Evolutionary conservation across 306 rosid genomes (phyloP).

Genomic region (Acacia confusa): DNA sequence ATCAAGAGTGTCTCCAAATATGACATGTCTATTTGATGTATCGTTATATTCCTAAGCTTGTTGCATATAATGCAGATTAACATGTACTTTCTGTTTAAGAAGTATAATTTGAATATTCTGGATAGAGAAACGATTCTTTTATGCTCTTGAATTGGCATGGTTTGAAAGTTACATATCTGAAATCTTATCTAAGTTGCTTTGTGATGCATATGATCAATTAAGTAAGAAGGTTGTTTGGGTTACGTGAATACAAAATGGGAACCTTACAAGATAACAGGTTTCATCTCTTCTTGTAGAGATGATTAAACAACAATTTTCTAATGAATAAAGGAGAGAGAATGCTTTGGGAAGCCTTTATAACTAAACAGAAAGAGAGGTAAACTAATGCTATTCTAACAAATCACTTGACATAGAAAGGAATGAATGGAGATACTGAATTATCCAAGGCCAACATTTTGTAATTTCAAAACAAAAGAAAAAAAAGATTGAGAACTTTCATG

Average conservation of each 20-base stretch:
- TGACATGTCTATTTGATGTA: background rate
- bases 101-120: conserved; percentile 5
- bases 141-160: background rate
- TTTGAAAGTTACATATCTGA: background rate
- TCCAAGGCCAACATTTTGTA: background rate
- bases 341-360: background rate
- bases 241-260: background rate
- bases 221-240: background rate
- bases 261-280: background rate
- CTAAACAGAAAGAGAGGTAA: background rate
- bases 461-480: background rate
- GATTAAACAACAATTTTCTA: background rate
- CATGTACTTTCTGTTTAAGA: background rate
- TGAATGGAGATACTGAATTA: background rate
- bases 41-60: background rate
- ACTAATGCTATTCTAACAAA: background rate
- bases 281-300: background rate
- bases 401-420: background rate
- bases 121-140: background rate
- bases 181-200: background rate
- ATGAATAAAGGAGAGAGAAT: background rate
- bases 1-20: conserved; percentile 18
- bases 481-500: background rate
- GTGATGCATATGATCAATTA: background rate
- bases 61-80: conserved; percentile 8